Base-by-base conservation (phyloP, 495 filamentous ascomycete species). In the Aspergillus cavernicola region DNA sequence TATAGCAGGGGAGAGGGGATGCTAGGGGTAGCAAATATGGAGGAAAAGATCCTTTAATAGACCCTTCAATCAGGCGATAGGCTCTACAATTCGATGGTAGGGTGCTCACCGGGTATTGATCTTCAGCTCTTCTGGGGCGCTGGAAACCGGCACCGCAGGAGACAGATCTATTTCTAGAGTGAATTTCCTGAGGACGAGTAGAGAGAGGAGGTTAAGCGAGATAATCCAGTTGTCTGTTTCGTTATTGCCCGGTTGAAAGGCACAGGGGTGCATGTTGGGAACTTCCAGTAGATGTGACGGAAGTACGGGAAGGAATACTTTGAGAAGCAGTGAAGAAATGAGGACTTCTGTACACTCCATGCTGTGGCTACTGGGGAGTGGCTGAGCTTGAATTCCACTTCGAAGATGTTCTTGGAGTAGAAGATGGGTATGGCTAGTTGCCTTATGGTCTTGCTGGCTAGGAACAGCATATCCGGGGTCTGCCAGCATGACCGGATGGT, bases 11-110 rank as follows among this genome's bases (percentile, higher is more conserved):
- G n/a, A n/a, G n/a, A n/a, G n/a, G n/a, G n/a, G 2, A 12, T 31
- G 12, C 8, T 20, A 29, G 1, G 18, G 22, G 23, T 4, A 52
- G 4, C 35, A 22, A 52, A 10, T 38, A 45, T 45, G 29, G 13
- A 53, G 24, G 26, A 45, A 53, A 11, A 53, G 31, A 23, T 53
- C 31, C 15, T 45, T 44, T 8, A 53, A 13, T 7, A 18, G 18
- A 20, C 39, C 39, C 10, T 16, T 26, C 12, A 45, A 36, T 7
- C 18, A 24, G 11, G 13, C 15, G 2, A 53, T 24, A 11, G 29
- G 23, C 11, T 36, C 29, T 9, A 53, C 22, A 11, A 53, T 37
- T 2, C 31, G 38, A 53, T 38, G 18, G 15, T 44, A 28, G 5
- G 37, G 11, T 2, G 11, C 28, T 40, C 16, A 36, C 15, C 9